phyloP scores from a whole-genome alignment of 495 filamentous ascomycete genomes.

The Aspergillus homomorphus region DNA sequence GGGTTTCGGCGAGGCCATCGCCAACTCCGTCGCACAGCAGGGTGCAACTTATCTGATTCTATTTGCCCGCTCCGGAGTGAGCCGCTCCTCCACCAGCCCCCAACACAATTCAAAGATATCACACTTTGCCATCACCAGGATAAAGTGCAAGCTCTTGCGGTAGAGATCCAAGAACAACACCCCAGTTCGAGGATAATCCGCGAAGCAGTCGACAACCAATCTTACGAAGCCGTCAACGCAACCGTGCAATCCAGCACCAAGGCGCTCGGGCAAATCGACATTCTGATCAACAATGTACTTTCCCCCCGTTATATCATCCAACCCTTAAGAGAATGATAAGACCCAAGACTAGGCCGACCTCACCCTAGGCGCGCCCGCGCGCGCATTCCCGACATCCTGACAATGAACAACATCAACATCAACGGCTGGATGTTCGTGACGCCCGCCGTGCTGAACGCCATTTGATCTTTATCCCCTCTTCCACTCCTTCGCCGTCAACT shows the following conservation, averaged over 20 bases:
- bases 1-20: constrained; percentile 37
- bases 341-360: constrained; percentile 26
- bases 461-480: no score
- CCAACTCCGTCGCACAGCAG: constrained; percentile 17
- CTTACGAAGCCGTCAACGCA: constrained; percentile 23
- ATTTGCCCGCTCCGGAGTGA: constrained; percentile 16
- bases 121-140: constrained; percentile 13
- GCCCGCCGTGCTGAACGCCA: constrained; percentile 31
- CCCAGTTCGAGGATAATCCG: constrained; percentile 15
- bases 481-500: no score
- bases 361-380: constrained; percentile 32
- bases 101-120: not conserved
- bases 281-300: constrained; percentile 37
- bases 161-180: constrained; percentile 9
- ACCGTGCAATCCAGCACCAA: constrained; percentile 19
- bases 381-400: constrained; percentile 25
- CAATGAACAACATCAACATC: constrained; percentile 36
- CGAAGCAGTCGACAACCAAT: constrained; percentile 24
- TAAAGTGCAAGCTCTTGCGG: constrained; percentile 24
- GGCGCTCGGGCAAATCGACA: constrained; percentile 28
- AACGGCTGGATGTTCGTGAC: constrained; percentile 33
- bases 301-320: not conserved
- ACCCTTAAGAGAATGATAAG: not conserved
- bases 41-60: constrained; percentile 27
- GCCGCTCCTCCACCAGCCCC: no score